phyloP scores from a whole-genome alignment of 1,284 basidiomycete genomes.

The Tylopilus sp. region DNA sequence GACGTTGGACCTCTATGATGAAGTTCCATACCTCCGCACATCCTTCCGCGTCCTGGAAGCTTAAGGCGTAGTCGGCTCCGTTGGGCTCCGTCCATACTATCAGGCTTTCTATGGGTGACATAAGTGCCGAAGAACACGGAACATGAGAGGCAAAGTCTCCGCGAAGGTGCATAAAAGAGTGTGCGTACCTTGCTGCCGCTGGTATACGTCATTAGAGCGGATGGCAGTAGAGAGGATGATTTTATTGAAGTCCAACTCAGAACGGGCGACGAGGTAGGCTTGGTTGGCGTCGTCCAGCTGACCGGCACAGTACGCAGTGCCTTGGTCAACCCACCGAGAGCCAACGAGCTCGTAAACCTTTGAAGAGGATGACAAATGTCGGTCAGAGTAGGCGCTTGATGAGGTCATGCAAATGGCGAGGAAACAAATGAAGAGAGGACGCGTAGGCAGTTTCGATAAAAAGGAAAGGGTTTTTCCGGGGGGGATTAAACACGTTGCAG shows the following conservation, averaged over 20 bases:
- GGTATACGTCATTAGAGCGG: conserved; percentile 82
- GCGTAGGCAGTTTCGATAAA: conserved; percentile 19
- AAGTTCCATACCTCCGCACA: conserved; percentile 98
- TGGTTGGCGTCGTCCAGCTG: conserved; percentile 77
- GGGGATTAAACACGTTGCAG: conserved; percentile 26
- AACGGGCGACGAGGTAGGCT: conserved; percentile 80
- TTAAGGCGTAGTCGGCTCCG: conserved; percentile 92
- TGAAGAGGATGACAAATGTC: conserved; percentile 25
- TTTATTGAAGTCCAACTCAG: conserved; percentile 68
- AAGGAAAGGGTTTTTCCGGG: conserved; percentile 8
- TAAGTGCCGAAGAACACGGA: conserved; percentile 11
- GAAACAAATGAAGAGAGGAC: conserved; percentile 12
- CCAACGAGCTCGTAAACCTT: conserved; percentile 92
- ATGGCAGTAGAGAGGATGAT: conserved; percentile 73
- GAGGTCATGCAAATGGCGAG: conserved; percentile 31
- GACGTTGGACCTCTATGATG: conserved; percentile 90
- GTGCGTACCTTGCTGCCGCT: conserved; percentile 82
- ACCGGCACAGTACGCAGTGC: conserved; percentile 91
- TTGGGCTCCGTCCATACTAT: conserved; percentile 99
- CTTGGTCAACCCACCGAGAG: conserved; percentile 87
- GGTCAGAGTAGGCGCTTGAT: conserved; percentile 33
- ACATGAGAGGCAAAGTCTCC: conserved; percentile 1
- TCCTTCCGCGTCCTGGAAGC: conserved; percentile 95
- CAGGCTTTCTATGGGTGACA: conserved; percentile 70
- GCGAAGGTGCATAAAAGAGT: conserved; percentile 3